Evolutionary conservation across 2,329 filamentous ascomycete genomes (phyloP), one percentile per base, ranked within the genome.

Genomic region (Dothiorella sarmentorum): DNA sequence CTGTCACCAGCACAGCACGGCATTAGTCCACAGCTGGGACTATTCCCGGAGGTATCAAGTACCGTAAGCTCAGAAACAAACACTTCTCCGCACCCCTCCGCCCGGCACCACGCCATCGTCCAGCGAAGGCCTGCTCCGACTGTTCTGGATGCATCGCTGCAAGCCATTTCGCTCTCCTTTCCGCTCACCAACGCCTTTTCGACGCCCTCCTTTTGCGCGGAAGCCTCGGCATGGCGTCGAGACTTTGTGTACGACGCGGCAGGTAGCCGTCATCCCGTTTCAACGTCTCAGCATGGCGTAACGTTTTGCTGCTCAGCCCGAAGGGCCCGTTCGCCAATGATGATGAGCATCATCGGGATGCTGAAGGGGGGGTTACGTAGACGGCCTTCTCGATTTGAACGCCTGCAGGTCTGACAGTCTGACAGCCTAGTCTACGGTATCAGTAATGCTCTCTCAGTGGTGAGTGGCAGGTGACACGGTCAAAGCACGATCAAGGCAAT

Each of bases 31-130:
- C 33, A 40, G 49, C 22, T 40, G 49, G 49, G 20, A 13, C 29
- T 38, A 40, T n/a, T 18, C 49, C 49, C 49, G 49, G 49, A 29
- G 7, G 35, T 53, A 26, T 20, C 24, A 20, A 52, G 31, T 52
- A 52, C 31, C 7, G 47, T 53, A 53, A 53, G 49, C 49, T 53
- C 49, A 52, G 20, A 40, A 27, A 42, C 31, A 53, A 18, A 27
- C 24, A n/a, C 35, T 53, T 53, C 49, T 53, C 49, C 49, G 49
- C 49, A 53, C n/a, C 49, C 49, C 27, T 40, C 35, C 49, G 49
- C 35, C 49, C 49, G 49, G 49, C 4, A 40, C 24, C 10, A 18
- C 49, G 49, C 49, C 49, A 53, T 53, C n/a, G 49, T 29, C n/a
- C 49, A 35, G 40, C 49, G 20, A 27, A 18, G 7, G 22, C 33